Conservation (phyloP, 495 filamentous ascomycete genomes). For the Talaromyces thailandensis region DNA sequence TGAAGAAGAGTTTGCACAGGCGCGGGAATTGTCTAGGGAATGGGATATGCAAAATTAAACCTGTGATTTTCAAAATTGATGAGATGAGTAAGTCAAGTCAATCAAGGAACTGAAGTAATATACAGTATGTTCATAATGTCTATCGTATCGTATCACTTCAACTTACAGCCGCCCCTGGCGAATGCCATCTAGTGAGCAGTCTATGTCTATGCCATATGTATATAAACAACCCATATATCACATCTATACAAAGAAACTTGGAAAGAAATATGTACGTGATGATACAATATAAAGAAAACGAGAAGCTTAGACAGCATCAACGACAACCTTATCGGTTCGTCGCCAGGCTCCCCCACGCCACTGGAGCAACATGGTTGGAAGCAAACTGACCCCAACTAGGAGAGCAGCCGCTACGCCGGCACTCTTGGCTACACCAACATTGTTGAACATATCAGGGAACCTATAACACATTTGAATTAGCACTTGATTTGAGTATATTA, state of each 20-base stretch:
- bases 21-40: constrained; percentile 6
- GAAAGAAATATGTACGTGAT: neutral
- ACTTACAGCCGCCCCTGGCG: no score
- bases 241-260: neutral
- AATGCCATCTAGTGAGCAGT: neutral
- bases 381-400: neutral
- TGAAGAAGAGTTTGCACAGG: constrained; percentile 32
- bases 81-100: neutral
- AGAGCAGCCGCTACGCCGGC: constrained; percentile 13
- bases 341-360: constrained; percentile 21
- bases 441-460: constrained; percentile 27
- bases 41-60: neutral
- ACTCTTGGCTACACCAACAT: constrained; percentile 20
- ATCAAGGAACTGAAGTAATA: neutral
- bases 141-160: neutral
- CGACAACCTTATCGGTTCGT: neutral
- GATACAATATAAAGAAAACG: neutral
- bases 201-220: neutral
- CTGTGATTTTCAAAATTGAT: neutral
- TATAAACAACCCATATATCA: neutral
- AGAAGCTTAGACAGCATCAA: neutral
- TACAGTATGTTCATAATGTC: neutral
- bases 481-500: neutral
- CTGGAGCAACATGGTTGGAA: constrained; percentile 18
- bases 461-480: constrained; percentile 15